Conservation (phyloP, 2,329 filamentous ascomycete species). For the Fusarium acutatum region DNA sequence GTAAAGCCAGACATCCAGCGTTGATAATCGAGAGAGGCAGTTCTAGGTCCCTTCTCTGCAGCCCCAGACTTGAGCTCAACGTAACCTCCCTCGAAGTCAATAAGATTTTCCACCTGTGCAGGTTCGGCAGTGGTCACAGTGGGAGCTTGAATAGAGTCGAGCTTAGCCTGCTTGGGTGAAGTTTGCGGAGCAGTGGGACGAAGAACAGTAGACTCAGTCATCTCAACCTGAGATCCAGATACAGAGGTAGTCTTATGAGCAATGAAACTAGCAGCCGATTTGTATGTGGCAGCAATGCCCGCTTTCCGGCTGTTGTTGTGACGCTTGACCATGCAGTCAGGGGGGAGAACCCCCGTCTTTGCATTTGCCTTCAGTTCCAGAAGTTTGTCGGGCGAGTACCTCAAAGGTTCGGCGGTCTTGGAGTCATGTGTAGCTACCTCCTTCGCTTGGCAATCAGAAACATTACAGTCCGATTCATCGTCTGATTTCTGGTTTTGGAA, state of each 20-base stretch:
- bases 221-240: background rate
- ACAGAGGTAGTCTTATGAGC: background rate
- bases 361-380: conserved; percentile 1
- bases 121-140: background rate
- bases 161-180: background rate
- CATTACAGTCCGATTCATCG: background rate
- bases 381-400: conserved; percentile 11
- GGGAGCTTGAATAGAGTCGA: background rate
- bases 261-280: background rate
- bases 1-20: conserved; percentile 49
- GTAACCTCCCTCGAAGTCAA: background rate
- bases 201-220: background rate
- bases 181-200: background rate
- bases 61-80: conserved; percentile 13
- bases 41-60: conserved; percentile 45
- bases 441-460: background rate
- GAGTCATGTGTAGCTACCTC: background rate
- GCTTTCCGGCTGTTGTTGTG: background rate
- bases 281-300: background rate
- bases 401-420: background rate
- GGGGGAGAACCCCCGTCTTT: background rate
- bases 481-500: background rate
- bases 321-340: background rate
- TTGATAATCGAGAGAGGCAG: conserved; percentile 56
- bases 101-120: background rate